phyloP scores from a whole-genome alignment of 2,329 filamentous ascomycete genomes.

The Penicillium brasilianum region DNA sequence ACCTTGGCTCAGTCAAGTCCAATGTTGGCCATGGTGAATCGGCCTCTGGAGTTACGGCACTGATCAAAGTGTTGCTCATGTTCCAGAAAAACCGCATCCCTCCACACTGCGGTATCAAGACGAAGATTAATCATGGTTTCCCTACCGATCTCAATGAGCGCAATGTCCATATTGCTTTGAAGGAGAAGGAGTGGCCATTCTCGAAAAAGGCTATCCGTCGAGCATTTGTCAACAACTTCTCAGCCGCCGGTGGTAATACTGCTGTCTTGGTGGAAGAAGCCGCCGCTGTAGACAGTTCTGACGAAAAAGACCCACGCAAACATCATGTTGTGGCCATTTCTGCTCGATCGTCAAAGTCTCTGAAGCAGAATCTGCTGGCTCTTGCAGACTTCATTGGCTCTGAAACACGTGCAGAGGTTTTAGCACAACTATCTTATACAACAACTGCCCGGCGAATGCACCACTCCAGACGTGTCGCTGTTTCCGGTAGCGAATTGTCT shows the following conservation, averaged over 20 bases:
- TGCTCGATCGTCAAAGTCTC: conserved; percentile 55
- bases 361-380: conserved; percentile 58
- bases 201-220: background rate
- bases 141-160: conserved; percentile 35
- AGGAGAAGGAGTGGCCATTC: conserved; percentile 38
- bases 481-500: background rate
- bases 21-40: conserved; percentile 53
- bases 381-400: conserved; percentile 59
- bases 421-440: conserved; percentile 65
- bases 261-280: conserved; percentile 26
- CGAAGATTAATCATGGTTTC: conserved; percentile 37
- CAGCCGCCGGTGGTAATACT: conserved; percentile 64
- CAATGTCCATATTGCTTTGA: conserved; percentile 46
- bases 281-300: conserved; percentile 22
- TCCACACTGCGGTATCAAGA: conserved; percentile 70
- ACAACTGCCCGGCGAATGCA: conserved; percentile 68
- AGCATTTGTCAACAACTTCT: conserved; percentile 59
- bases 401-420: conserved; percentile 48
- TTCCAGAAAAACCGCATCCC: conserved; percentile 66
- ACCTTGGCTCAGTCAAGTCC: conserved; percentile 40
- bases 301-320: conserved; percentile 55
- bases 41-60: conserved; percentile 38
- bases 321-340: conserved; percentile 61
- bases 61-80: conserved; percentile 70
- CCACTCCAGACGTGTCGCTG: conserved; percentile 40